phyloP scores from a whole-genome alignment of 1,139 yeast species.

The Lodderomyces parapsilosis region DNA sequence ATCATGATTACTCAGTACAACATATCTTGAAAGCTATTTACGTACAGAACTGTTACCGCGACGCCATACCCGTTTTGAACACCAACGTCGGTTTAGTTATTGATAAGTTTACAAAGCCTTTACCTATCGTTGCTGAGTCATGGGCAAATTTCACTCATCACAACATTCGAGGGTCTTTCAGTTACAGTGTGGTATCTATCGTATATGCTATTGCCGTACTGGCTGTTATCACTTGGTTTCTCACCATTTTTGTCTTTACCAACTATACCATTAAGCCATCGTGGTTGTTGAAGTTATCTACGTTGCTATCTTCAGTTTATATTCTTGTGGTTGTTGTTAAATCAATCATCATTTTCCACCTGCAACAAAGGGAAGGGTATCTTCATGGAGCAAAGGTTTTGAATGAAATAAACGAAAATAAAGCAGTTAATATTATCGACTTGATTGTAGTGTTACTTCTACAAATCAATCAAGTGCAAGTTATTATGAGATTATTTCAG shows the following conservation, averaged over 20 bases:
- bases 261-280: constrained; percentile 59
- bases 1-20: constrained; percentile 19
- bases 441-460: constrained; percentile 59
- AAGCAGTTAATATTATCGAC: constrained; percentile 59
- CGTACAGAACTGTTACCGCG: constrained; percentile 37
- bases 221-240: constrained; percentile 62
- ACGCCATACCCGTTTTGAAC: constrained; percentile 41
- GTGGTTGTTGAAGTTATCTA: constrained; percentile 42
- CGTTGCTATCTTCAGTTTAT: constrained; percentile 53
- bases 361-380: constrained; percentile 56
- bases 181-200: constrained; percentile 58
- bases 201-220: constrained; percentile 63
- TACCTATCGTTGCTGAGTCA: constrained; percentile 39
- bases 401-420: constrained; percentile 43
- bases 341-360: constrained; percentile 43
- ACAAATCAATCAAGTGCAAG: constrained; percentile 74
- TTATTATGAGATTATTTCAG: constrained; percentile 68
- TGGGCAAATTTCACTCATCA: constrained; percentile 40
- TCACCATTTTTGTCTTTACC: constrained; percentile 63
- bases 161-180: constrained; percentile 43
- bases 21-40: constrained; percentile 27
- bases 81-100: constrained; percentile 37
- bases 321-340: constrained; percentile 50
- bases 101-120: constrained; percentile 24
- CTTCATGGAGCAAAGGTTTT: constrained; percentile 54